A percentile compares a stretch with the other conserved stretches of the same genome.
Evolutionary conservation across 2,329 filamentous ascomycete species (phyloP).

Genomic region (Davidsoniella australis): DNA sequence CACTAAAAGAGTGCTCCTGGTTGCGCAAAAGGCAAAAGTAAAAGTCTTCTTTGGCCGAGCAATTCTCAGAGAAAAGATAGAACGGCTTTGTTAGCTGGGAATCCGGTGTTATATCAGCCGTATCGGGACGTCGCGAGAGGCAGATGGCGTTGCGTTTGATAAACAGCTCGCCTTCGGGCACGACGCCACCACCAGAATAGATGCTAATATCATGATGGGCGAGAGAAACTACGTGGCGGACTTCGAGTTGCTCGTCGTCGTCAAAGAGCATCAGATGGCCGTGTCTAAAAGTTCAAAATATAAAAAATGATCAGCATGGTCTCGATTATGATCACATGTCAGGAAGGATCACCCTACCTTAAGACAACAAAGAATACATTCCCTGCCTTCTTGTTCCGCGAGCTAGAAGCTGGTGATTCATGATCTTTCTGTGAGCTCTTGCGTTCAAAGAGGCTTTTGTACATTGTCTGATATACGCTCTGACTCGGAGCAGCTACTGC

Average conservation of each 20-base stretch:
- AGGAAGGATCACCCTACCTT: slow-evolving; percentile 36
- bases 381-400: slow-evolving; percentile 47
- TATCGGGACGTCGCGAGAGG: slow-evolving; percentile 46
- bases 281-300: slow-evolving; percentile 38
- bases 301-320: slow-evolving; percentile 3
- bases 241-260: slow-evolving; percentile 84
- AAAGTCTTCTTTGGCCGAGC: slow-evolving; percentile 95
- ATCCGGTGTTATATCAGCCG: slow-evolving; percentile 37
- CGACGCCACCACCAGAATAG: slow-evolving; percentile 56
- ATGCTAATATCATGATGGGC: slow-evolving; percentile 74
- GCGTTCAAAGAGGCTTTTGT: slow-evolving; percentile 84
- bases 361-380: slow-evolving; percentile 91
- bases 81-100: slow-evolving; percentile 58
- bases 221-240: slow-evolving; percentile 86
- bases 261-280: slow-evolving; percentile 97
- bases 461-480: slow-evolving; percentile 97
- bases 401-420: slow-evolving; percentile 31
- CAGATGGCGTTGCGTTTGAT: slow-evolving; percentile 88
- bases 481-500: slow-evolving; percentile 66
- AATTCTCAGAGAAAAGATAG: slow-evolving; percentile 86
- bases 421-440: slow-evolving; percentile 34
- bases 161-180: slow-evolving; percentile 84
- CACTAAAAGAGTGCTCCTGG: slow-evolving; percentile 47
- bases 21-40: slow-evolving; percentile 84
- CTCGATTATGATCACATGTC: neutral